Conservation (phyloP, 2,329 filamentous ascomycete species). For the Delphinella strobiligena region DNA sequence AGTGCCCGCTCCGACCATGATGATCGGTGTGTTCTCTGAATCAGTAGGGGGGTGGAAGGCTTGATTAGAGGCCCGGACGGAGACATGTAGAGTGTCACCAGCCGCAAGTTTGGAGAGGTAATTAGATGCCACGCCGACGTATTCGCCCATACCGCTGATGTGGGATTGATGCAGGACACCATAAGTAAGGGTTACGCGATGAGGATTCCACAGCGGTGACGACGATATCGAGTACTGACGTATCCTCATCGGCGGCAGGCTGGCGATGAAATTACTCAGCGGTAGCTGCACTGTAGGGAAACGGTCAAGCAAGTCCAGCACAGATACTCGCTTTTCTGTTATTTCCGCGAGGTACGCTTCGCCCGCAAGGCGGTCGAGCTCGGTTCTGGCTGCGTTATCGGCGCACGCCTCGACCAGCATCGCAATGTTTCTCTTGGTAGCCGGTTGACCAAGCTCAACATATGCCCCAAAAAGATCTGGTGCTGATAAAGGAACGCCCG, state of each 20-base stretch:
- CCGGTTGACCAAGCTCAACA: constrained; percentile 61
- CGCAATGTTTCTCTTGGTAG: constrained; percentile 50
- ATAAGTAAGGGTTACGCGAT: constrained; percentile 47
- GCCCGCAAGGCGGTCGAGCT: constrained; percentile 37
- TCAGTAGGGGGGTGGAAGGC: constrained; percentile 34
- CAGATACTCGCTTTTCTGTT: constrained; percentile 33
- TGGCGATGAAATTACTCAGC: constrained; percentile 54
- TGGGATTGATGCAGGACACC: constrained; percentile 33
- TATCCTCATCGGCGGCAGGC: constrained; percentile 61
- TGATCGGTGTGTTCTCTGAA: constrained; percentile 35
- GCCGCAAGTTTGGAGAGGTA: constrained; percentile 28
- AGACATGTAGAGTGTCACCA: constrained; percentile 31
- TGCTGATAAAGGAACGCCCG: constrained; percentile 47
- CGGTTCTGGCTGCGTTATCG: constrained; percentile 36
- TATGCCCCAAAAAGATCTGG: constrained; percentile 55
- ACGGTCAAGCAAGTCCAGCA: constrained; percentile 58
- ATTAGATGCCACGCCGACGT: constrained; percentile 31
- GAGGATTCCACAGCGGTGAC: constrained; percentile 18
- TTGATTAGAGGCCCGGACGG: constrained; percentile 27
- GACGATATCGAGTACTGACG: constrained; percentile 24
- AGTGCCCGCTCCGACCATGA: constrained; percentile 98
- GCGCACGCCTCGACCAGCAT: constrained; percentile 37
- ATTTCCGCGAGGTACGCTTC: constrained; percentile 26
- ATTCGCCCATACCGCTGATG: constrained; percentile 17
- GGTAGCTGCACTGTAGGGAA: constrained; percentile 49